phyloP scores from a whole-genome alignment of 1,284 basidiomycete genomes.

The Heterobasidion parviporum region DNA sequence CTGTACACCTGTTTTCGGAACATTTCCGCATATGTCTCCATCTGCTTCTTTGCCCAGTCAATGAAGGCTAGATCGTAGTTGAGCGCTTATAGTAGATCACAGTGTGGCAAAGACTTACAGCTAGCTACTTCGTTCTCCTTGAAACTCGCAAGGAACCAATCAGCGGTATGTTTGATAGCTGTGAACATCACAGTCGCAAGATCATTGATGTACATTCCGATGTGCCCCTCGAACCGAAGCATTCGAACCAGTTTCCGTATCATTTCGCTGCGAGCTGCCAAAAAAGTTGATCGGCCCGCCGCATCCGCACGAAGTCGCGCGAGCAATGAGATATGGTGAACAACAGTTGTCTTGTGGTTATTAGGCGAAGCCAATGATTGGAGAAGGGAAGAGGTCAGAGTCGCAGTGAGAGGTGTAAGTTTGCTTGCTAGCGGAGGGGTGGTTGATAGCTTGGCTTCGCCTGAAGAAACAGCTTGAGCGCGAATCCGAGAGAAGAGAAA shows the following conservation, averaged over 20 bases:
- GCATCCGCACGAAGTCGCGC: conserved; percentile 71
- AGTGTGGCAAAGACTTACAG: conserved; percentile 39
- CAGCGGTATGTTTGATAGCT: conserved; percentile 89
- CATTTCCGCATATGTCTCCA: conserved; percentile 78
- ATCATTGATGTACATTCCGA: conserved; percentile 75
- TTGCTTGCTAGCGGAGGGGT: conserved; percentile 50
- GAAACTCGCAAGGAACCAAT: conserved; percentile 97
- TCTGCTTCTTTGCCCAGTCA: conserved; percentile 86
- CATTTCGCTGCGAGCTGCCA: conserved; percentile 72
- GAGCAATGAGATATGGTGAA: conserved; percentile 67
- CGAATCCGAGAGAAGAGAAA: neutral
- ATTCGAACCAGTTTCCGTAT: conserved; percentile 72
- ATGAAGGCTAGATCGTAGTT: conserved; percentile 63
- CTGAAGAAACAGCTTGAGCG: conserved; percentile 22
- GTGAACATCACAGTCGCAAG: conserved; percentile 82
- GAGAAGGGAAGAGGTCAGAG: conserved; percentile 68
- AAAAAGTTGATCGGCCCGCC: conserved; percentile 77
- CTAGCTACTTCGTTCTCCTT: conserved; percentile 92
- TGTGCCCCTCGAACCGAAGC: conserved; percentile 89
- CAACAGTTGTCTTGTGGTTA: conserved; percentile 73
- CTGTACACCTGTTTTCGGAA: conserved; percentile 91
- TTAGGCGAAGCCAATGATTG: conserved; percentile 67
- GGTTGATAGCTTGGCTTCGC: conserved; percentile 54
- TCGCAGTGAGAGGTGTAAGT: conserved; percentile 60
- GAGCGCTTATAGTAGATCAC: conserved; percentile 1